These are phyloP conservation scores for Crithidia fasciculata DNA, from an alignment of 208 protist species.

Conservation along the genomic window DNA sequence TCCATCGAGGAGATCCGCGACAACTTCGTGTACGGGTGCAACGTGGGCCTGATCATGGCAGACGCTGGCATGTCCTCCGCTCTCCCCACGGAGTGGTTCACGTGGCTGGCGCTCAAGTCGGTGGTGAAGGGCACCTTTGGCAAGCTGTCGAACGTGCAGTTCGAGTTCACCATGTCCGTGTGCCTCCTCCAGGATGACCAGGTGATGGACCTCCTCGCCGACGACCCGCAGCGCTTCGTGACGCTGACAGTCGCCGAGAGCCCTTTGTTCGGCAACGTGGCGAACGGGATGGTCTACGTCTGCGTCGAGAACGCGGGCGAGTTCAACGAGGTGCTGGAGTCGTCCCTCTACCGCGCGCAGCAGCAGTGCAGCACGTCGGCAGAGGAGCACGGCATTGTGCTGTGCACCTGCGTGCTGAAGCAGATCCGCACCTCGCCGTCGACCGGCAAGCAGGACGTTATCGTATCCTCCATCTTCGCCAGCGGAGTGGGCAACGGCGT, in stretches of 20 bases:
- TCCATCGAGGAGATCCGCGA: slow-evolving; percentile 67
- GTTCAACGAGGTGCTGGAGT: slow-evolving; percentile 70
- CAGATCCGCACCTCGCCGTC: slow-evolving; percentile 46
- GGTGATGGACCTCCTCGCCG: slow-evolving; percentile 66
- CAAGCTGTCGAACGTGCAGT: slow-evolving; percentile 27
- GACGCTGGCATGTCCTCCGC: slow-evolving; percentile 53
- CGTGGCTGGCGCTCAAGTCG: slow-evolving; percentile 60
- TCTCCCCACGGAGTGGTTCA: slow-evolving; percentile 62
- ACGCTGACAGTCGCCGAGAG: slow-evolving; percentile 67
- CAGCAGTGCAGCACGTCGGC: slow-evolving; percentile 22
- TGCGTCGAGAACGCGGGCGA: slow-evolving; percentile 58
- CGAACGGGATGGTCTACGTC: slow-evolving; percentile 61
- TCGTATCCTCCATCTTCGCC: slow-evolving; percentile 78
- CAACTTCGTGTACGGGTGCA: slow-evolving; percentile 63
- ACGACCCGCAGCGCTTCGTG: slow-evolving; percentile 36
- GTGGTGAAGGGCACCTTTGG: slow-evolving; percentile 64
- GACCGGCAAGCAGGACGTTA: slow-evolving; percentile 54
- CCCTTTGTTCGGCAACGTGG: slow-evolving; percentile 78
- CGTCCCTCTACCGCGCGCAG: slow-evolving; percentile 33
- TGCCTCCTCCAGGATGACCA: slow-evolving; percentile 75
- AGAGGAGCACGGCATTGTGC: slow-evolving; percentile 69
- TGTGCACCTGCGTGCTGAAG: slow-evolving; percentile 72
- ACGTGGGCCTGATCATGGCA: slow-evolving; percentile 70
- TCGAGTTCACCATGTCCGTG: slow-evolving; percentile 65
- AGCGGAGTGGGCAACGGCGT: slow-evolving; percentile 68